These are phyloP conservation scores for Penicillium antarcticum DNA, from an alignment of 495 filamentous ascomycete genomes.

Conservation along the genomic window DNA sequence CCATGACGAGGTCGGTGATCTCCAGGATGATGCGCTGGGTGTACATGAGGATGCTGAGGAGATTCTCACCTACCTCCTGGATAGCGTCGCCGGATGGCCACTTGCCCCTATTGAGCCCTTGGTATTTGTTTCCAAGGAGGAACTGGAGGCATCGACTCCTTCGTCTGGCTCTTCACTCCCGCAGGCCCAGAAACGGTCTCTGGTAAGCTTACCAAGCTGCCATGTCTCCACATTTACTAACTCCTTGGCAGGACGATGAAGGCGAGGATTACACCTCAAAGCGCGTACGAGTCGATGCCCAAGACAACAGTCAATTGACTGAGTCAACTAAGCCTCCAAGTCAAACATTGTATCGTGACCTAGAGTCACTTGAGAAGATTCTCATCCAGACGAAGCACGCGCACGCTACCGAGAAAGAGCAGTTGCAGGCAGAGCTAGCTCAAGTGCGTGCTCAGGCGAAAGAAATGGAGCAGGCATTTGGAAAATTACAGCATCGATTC, in stretches of 20 bases:
- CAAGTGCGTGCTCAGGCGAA: conserved; percentile 18
- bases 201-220: conserved; percentile 27
- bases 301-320: conserved; percentile 33
- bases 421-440: conserved; percentile 24
- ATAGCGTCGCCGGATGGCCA: conserved; percentile 38
- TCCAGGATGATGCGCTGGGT: conserved; percentile 44
- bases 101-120: conserved; percentile 43
- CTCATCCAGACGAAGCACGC: conserved; percentile 33
- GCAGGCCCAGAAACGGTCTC: conserved; percentile 30
- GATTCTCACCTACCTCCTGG: conserved; percentile 36
- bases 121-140: conserved; percentile 22
- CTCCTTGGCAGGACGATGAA: conserved; percentile 24
- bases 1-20: conserved; percentile 43
- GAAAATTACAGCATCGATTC: conserved; percentile 41
- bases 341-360: conserved; percentile 29
- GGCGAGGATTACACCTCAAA: conserved; percentile 26
- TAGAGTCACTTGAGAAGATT: conserved; percentile 31
- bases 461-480: conserved; percentile 27
- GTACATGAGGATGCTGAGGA: conserved; percentile 46
- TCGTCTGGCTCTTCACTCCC: conserved; percentile 16
- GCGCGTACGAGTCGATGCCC: conserved; percentile 28
- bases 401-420: conserved; percentile 29
- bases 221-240: conserved; percentile 2
- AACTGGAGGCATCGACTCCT: conserved; percentile 15
- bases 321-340: conserved; percentile 30